Percentiles rank a stretch among this genome's conserved stretches.
These are phyloP conservation scores for Pythium aristosporum DNA, from an alignment of 352 stramenopile genomes.

Conservation along the genomic window DNA sequence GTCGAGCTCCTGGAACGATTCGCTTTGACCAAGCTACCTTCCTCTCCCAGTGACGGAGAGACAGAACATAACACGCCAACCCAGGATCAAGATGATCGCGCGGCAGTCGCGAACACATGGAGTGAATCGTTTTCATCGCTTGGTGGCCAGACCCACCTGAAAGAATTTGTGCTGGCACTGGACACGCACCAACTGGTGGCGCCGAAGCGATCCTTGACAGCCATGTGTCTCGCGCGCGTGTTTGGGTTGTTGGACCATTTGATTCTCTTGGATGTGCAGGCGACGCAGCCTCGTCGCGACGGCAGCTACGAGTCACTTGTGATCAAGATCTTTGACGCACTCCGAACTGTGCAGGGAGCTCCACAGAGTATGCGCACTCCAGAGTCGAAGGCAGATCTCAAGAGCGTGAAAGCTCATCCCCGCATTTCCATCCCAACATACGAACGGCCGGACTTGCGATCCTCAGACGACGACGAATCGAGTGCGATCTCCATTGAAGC, in stretches of 20 bases:
- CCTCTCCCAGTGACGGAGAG: neutral
- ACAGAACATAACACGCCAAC: neutral
- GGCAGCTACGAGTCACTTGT: constrained; percentile 5
- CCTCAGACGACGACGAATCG: neutral
- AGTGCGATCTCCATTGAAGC: constrained; percentile 13
- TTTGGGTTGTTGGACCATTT: constrained; percentile 76
- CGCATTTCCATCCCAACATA: constrained; percentile 1
- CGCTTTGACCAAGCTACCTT: neutral
- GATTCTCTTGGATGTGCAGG: constrained; percentile 40
- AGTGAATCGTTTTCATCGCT: constrained; percentile 63
- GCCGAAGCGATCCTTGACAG: constrained; percentile 41
- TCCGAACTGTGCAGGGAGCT: neutral
- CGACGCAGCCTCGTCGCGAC: constrained; percentile 23
- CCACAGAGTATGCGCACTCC: neutral
- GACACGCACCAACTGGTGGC: constrained; percentile 34
- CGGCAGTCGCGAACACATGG: constrained; percentile 28
- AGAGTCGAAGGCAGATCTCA: neutral
- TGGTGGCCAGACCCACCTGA: constrained; percentile 52
- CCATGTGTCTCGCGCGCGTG: constrained; percentile 71
- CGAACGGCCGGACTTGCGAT: neutral
- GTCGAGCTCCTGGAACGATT: constrained; percentile 26
- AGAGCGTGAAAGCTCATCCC: neutral
- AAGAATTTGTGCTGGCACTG: constrained; percentile 49
- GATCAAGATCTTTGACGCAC: constrained; percentile 12
- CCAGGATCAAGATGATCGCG: constrained; percentile 1